Conservation (phyloP, 1,139 yeast species). For the Hansenula anomala region DNA sequence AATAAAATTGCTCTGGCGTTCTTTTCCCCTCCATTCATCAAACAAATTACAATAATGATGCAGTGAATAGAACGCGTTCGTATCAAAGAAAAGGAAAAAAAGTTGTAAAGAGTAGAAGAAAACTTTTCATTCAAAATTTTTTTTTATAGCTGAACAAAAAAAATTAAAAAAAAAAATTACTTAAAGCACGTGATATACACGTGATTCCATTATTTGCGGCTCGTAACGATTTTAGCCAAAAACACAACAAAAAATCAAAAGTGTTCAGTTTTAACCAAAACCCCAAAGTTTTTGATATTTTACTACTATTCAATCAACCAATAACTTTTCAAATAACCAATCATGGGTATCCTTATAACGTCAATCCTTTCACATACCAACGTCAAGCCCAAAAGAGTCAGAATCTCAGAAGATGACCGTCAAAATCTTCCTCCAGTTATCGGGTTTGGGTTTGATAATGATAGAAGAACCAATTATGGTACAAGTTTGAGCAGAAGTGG, state of each 20-base stretch:
- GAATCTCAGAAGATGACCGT: slow-evolving; percentile 4
- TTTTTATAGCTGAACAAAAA: not conserved
- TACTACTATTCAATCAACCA: too few relatives aligned
- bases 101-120: slow-evolving; percentile 19
- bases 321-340: too few relatives aligned
- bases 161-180: too few relatives aligned
- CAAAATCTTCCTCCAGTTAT: too few relatives aligned
- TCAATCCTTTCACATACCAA: not conserved
- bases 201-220: too few relatives aligned
- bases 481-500: not conserved
- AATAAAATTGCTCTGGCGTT: slow-evolving; percentile 31
- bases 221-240: too few relatives aligned
- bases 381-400: slow-evolving; percentile 1
- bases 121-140: slow-evolving; percentile 1
- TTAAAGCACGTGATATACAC: too few relatives aligned
- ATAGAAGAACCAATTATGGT: not conserved
- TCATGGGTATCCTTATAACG: slow-evolving; percentile 3
- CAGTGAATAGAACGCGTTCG: slow-evolving; percentile 61
- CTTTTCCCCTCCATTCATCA: slow-evolving; percentile 47
- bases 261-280: too few relatives aligned
- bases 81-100: slow-evolving; percentile 31
- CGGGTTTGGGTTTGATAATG: too few relatives aligned
- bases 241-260: too few relatives aligned
- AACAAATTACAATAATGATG: slow-evolving; percentile 38
- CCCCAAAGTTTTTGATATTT: too few relatives aligned